phyloP scores from a whole-genome alignment of 768 basidiomycete species.

The Mycena rosella region DNA sequence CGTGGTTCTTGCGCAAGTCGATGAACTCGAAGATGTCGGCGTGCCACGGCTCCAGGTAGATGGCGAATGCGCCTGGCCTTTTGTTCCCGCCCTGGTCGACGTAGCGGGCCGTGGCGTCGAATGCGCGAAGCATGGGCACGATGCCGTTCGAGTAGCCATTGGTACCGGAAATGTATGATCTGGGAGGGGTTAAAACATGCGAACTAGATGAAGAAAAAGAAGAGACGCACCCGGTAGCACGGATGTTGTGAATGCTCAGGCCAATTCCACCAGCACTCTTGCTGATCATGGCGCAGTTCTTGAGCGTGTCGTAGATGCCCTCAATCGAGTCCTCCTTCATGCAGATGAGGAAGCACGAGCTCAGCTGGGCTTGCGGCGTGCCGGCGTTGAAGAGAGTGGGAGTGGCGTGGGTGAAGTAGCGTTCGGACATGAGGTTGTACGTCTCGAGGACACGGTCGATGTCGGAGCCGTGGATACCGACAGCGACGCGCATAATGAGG shows the following conservation, averaged over 20 bases:
- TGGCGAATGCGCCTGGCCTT: conserved; percentile 97
- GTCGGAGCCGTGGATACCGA: conserved; percentile 94
- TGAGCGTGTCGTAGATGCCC: conserved; percentile 98
- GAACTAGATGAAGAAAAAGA: neutral
- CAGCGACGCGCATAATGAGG: conserved; percentile 99
- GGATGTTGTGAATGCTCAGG: conserved; percentile 94
- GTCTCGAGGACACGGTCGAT: conserved; percentile 93
- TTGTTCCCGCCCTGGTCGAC: conserved; percentile 99
- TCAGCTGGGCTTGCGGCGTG: conserved; percentile 94
- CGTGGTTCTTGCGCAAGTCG: conserved; percentile 98
- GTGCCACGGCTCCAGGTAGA: conserved; percentile 99
- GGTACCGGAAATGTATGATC: conserved; percentile 98
- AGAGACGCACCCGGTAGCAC: conserved; percentile 85
- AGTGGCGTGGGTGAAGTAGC: conserved; percentile 98
- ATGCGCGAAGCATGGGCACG: conserved; percentile 98
- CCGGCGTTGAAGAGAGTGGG: conserved; percentile 99
- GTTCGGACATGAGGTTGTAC: conserved; percentile 96
- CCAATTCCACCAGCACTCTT: conserved; percentile 99
- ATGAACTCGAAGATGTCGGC: conserved; percentile 98
- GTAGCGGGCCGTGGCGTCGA: conserved; percentile 97
- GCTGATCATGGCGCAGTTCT: conserved; percentile 98
- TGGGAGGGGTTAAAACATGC: conserved; percentile 45
- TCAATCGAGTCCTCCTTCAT: conserved; percentile 99
- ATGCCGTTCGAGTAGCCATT: conserved; percentile 99
- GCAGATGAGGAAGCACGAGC: conserved; percentile 96